A percentile compares a stretch with the other conserved stretches of the same genome.
Evolutionary conservation across 2,329 filamentous ascomycete species (phyloP).

Genomic region (Aspergillus fructus): DNA sequence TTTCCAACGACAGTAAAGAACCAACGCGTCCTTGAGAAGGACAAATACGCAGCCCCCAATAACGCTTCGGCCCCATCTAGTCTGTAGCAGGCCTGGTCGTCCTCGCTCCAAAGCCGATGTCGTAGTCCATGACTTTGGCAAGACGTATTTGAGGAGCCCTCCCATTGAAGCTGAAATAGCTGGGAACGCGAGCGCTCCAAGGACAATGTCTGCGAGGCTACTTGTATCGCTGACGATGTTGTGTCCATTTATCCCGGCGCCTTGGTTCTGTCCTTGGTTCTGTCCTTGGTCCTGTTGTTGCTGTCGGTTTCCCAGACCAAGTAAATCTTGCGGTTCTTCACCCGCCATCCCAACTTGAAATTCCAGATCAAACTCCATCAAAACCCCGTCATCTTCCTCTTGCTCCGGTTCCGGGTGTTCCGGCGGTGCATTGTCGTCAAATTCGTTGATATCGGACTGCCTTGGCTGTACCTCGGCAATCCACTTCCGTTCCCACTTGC

Average conservation of each 20-base stretch:
- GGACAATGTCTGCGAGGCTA: conserved; percentile 58
- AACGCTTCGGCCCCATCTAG: conserved; percentile 84
- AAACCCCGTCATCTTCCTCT: conserved; percentile 36
- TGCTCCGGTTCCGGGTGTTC: conserved; percentile 33
- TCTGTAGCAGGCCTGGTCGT: conserved; percentile 69
- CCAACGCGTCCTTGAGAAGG: conserved; percentile 69
- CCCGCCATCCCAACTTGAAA: conserved; percentile 51
- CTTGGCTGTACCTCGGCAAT: conserved; percentile 62
- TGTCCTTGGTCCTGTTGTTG: conserved; percentile 21
- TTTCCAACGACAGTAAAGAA: conserved; percentile 58
- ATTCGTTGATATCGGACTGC: conserved; percentile 40
- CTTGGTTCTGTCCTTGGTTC: conserved; percentile 26
- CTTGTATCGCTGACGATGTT: conserved; percentile 55
- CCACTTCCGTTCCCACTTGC: conserved; percentile 59
- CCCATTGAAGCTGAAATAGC: conserved; percentile 77
- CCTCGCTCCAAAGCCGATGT: conserved; percentile 38
- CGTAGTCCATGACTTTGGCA: conserved; percentile 69
- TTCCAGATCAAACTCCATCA: conserved; percentile 52
- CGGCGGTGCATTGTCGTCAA: conserved; percentile 35
- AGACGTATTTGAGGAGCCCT: conserved; percentile 65
- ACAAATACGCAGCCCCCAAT: conserved; percentile 87
- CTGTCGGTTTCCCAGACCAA: conserved; percentile 27
- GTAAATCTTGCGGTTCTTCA: conserved; percentile 29
- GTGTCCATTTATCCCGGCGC: conserved; percentile 36
- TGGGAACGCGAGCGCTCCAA: conserved; percentile 76